These are phyloP conservation scores for Monilinia fructicola DNA, from an alignment of 2,329 filamentous ascomycete species.

Conservation along the genomic window DNA sequence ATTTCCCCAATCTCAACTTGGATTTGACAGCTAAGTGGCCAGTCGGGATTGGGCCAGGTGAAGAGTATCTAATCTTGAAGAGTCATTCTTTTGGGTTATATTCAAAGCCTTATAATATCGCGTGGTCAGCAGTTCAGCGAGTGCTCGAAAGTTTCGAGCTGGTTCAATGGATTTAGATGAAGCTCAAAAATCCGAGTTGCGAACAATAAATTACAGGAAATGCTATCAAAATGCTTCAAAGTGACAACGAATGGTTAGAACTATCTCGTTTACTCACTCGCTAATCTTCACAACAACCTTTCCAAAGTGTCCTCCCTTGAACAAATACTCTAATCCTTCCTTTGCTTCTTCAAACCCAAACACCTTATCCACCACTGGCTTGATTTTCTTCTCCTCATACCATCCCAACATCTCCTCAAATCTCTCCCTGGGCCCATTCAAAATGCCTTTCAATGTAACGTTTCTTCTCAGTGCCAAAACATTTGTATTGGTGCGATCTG, in stretches of 20 bases:
- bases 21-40: too few relatives aligned
- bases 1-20: too few relatives aligned
- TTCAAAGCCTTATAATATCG: too few relatives aligned
- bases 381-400: conserved; percentile 47
- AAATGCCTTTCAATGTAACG: conserved; percentile 53
- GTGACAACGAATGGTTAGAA: neutral
- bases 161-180: too few relatives aligned
- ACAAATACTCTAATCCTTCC: conserved; percentile 50
- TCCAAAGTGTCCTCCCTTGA: conserved; percentile 50
- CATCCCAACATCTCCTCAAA: conserved; percentile 55
- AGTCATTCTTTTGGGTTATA: too few relatives aligned
- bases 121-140: too few relatives aligned
- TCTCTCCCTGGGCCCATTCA: conserved; percentile 59
- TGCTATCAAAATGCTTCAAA: neutral
- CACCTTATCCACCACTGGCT: conserved; percentile 49
- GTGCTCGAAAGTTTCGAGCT: too few relatives aligned
- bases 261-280: neutral
- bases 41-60: too few relatives aligned
- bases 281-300: conserved; percentile 43
- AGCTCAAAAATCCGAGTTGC: too few relatives aligned
- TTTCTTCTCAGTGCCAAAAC: conserved; percentile 50
- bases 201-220: neutral
- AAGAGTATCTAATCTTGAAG: too few relatives aligned
- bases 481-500: conserved; percentile 59
- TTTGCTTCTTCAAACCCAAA: conserved; percentile 50